Evolutionary conservation across 495 filamentous ascomycete genomes (phyloP).

Genomic region (Trichoderma reesei): DNA sequence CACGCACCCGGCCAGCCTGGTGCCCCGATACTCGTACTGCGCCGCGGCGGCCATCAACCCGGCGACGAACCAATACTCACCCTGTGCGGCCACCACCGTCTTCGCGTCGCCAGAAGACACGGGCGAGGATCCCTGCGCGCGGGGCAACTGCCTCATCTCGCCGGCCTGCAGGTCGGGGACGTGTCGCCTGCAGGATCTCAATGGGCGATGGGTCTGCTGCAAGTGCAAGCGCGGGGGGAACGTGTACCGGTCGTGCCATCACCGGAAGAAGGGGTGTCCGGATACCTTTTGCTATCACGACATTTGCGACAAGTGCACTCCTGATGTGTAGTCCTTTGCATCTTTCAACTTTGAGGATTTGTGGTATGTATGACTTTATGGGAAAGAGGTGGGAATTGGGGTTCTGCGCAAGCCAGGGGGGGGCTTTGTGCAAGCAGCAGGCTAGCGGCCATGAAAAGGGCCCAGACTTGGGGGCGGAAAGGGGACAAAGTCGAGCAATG

Average conservation of each 20-base stretch:
- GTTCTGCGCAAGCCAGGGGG: neutral
- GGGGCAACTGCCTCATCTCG: conserved; percentile 31
- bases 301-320: conserved; percentile 20
- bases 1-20: conserved; percentile 27
- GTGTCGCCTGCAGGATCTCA: conserved; percentile 34
- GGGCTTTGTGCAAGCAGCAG: neutral
- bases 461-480: neutral
- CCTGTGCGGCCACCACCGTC: conserved; percentile 2
- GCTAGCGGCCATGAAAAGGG: neutral
- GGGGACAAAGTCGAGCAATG: neutral
- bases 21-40: conserved; percentile 33
- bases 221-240: conserved; percentile 32
- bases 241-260: conserved; percentile 26
- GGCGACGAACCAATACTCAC: conserved; percentile 12
- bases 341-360: neutral
- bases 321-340: conserved; percentile 14
- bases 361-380: neutral
- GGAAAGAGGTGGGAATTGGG: neutral
- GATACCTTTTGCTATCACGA: conserved; percentile 36
- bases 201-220: conserved; percentile 35
- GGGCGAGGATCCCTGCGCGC: conserved; percentile 28
- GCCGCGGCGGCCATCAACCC: conserved; percentile 18
- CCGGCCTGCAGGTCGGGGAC: conserved; percentile 32
- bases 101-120: neutral
- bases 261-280: conserved; percentile 27